Evolutionary conservation across 805 yeast genomes (phyloP).

Genomic region (Lachancea fermentati): DNA sequence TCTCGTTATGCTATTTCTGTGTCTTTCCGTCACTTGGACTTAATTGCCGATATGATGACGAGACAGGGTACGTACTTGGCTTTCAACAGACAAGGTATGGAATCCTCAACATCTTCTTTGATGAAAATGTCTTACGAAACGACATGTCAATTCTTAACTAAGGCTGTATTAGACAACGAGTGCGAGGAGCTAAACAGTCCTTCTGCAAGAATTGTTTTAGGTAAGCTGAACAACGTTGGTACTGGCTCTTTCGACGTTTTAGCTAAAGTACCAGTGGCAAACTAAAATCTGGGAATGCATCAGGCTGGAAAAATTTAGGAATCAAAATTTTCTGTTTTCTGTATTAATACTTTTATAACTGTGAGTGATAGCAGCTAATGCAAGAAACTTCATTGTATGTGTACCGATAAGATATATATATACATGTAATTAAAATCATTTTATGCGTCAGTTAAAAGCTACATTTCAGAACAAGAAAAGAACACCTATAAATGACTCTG

Average conservation of each 20-base stretch:
- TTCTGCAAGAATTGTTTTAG: conserved; percentile 87
- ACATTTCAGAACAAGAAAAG: too few relatives aligned
- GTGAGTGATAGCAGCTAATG: too few relatives aligned
- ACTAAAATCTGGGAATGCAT: conserved; percentile 1
- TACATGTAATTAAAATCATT: too few relatives aligned
- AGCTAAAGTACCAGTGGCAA: conserved; percentile 35
- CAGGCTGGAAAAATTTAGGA: neutral
- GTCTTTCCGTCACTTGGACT: conserved; percentile 87
- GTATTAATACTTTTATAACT: too few relatives aligned
- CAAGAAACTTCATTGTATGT: too few relatives aligned
- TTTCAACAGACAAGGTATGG: conserved; percentile 97
- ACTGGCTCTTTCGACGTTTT: conserved; percentile 90
- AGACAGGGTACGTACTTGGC: conserved; percentile 96
- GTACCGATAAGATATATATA: too few relatives aligned
- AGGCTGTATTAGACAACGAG: conserved; percentile 91
- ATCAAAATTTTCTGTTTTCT: too few relatives aligned
- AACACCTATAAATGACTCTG: too few relatives aligned
- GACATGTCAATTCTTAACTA: conserved; percentile 93
- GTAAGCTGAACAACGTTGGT: conserved; percentile 86
- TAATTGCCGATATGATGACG: conserved; percentile 98
- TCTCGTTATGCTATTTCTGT: conserved; percentile 94
- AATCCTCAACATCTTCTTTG: conserved; percentile 89
- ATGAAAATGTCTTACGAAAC: conserved; percentile 99
- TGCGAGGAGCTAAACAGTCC: conserved; percentile 86
- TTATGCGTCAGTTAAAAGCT: too few relatives aligned